Conservation (phyloP, 805 yeast genomes). For the Yamadazyma phyllophila region DNA sequence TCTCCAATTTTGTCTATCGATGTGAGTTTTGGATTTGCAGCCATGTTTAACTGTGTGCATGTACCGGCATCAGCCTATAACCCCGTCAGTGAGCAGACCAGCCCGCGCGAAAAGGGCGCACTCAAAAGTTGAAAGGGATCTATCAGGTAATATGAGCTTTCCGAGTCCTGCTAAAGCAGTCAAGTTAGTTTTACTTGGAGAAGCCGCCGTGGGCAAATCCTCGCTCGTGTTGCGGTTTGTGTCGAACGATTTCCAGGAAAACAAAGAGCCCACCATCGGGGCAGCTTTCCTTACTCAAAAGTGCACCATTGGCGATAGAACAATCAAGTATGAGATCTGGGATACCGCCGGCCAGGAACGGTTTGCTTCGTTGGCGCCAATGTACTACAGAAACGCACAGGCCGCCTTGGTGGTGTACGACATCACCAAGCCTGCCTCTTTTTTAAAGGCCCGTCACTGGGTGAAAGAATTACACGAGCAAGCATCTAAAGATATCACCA, state of each 20-base stretch:
- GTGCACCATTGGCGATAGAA: constrained; percentile 79
- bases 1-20: constrained; percentile 56
- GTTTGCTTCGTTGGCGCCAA: constrained; percentile 92
- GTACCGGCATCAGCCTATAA: background rate
- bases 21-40: constrained; percentile 71
- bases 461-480: constrained; percentile 94
- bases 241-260: constrained; percentile 92
- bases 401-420: constrained; percentile 96
- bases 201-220: constrained; percentile 97
- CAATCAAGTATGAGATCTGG: constrained; percentile 92
- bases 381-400: constrained; percentile 97
- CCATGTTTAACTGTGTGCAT: constrained; percentile 13
- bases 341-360: constrained; percentile 99
- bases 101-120: background rate
- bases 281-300: constrained; percentile 96
- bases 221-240: constrained; percentile 91
- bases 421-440: constrained; percentile 90
- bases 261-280: constrained; percentile 96
- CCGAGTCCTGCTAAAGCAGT: constrained; percentile 44
- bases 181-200: constrained; percentile 89
- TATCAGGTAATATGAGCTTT: constrained; percentile 11
- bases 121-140: constrained; percentile 2
- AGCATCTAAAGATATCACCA: constrained; percentile 86
- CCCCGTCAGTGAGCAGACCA: background rate
- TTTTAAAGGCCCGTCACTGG: constrained; percentile 97